These are phyloP conservation scores for Dioszegia aurantiaca DNA, from an alignment of 768 basidiomycete species.

Conservation along the genomic window DNA sequence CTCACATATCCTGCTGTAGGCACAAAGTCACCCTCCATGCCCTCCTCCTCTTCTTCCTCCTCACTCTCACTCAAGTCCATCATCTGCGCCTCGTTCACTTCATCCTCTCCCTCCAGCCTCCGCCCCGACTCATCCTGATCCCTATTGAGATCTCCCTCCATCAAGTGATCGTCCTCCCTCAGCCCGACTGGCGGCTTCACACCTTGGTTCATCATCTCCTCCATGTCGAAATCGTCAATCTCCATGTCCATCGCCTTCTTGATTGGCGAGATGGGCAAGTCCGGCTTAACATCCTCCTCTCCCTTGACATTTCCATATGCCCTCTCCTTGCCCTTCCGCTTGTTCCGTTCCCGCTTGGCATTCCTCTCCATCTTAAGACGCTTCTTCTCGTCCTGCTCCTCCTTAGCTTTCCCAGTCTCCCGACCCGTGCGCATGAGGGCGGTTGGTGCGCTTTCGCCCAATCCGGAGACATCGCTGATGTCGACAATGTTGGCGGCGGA, in stretches of 20 bases:
- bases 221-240: neutral
- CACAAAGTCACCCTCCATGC: constrained; percentile 43
- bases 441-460: constrained; percentile 49
- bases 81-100: constrained; percentile 42
- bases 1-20: constrained; percentile 26
- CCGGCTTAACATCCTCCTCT: constrained; percentile 28
- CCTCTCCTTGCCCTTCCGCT: constrained; percentile 18
- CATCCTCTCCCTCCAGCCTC: constrained; percentile 35
- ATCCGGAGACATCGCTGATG: constrained; percentile 43
- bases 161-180: constrained; percentile 44
- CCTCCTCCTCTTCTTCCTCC: constrained; percentile 47
- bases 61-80: constrained; percentile 51
- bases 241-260: constrained; percentile 16
- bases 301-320: constrained; percentile 26
- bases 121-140: constrained; percentile 42
- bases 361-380: neutral
- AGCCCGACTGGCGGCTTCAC: constrained; percentile 10
- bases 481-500: constrained; percentile 30
- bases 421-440: constrained; percentile 37
- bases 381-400: constrained; percentile 19
- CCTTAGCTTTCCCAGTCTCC: constrained; percentile 23
- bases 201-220: constrained; percentile 10
- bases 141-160: constrained; percentile 39
- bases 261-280: constrained; percentile 38
- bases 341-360: neutral